Evolutionary conservation across 1,284 basidiomycete species (phyloP), one percentile per base, ranked within the genome.

Genomic region (Clitocybe nebularis): DNA sequence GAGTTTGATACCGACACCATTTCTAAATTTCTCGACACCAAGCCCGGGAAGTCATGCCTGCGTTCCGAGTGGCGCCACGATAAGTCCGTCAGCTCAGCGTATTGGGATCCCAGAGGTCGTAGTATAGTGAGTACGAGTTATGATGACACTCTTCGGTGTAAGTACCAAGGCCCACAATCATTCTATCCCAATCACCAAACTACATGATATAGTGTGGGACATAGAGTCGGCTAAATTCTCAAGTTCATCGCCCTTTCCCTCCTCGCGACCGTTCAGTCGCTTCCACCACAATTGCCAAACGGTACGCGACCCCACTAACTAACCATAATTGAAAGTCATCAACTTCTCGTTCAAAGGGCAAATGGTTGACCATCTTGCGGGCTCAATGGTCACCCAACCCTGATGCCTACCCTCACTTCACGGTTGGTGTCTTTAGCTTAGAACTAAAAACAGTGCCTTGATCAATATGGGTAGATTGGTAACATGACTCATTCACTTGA

Each of bases 51-150:
- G 37, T 69, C 73, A 0, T 64, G 66, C 22, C 61, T 85, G 28
- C 77, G 84, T 5, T 81, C 69, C 1, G 76, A 82, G 53, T 84
- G 76, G 71, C 58, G 59, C 8, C 88, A 90, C 54, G 72, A 76
- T 40, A 85, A 86, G 58, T 84, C 84, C 13, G 84, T 80, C 30
- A 89, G 81, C 50, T 80, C 88, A 6, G 88, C 84, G 0, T 89
- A 82, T 51, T 90, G 87, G 87, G 86, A 89, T 57, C 76, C 85
- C 5, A 68, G 80, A 43, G 87, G 87, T 8, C 73, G 81, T 24
- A 71, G 76, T 38, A 80, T 90, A 47, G 79, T 89, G 28, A 89
- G 84, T 59, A 90, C 88, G 4, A 80, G 80, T 56, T 89, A 90
- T 53, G 88, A 90, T 51, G 80, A 90, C 61, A 75, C 72, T 1